Conservation (phyloP, 441 rosid genomes). For the Manihot esculenta region DNA sequence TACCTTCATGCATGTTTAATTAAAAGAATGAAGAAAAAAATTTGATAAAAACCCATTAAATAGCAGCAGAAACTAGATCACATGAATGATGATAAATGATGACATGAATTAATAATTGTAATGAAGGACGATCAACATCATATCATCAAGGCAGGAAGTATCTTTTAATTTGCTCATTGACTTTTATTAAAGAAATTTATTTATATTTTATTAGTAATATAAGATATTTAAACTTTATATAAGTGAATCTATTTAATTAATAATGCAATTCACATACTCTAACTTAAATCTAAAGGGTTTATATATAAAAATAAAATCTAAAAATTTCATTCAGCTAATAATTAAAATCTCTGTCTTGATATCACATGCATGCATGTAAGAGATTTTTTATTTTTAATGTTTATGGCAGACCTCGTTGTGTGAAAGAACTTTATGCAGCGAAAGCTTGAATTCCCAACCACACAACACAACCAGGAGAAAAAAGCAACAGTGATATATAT, state of each 20-base stretch:
- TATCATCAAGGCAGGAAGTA: too few relatives aligned
- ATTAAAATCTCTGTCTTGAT: background rate
- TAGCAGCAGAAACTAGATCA: background rate
- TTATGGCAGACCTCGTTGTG: background rate
- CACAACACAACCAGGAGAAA: background rate
- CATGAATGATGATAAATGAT: background rate
- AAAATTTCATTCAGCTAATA: too few relatives aligned
- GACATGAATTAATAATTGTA: background rate
- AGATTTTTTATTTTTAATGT: background rate
- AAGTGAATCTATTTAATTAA: too few relatives aligned
- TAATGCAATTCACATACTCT: too few relatives aligned
- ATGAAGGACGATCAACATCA: too few relatives aligned
- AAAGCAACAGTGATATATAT: background rate
- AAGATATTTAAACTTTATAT: too few relatives aligned
- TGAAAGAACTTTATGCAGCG: slow-evolving; percentile 7
- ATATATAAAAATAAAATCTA: too few relatives aligned
- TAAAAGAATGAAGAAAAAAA: background rate
- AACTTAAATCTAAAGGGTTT: too few relatives aligned
- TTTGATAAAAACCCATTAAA: background rate
- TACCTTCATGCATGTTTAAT: too few relatives aligned
- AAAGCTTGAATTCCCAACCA: slow-evolving; percentile 6
- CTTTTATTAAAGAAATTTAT: too few relatives aligned
- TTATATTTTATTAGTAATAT: too few relatives aligned
- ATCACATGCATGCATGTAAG: background rate
- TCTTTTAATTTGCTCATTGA: too few relatives aligned